phyloP scores from a whole-genome alignment of 148 eudicot genomes.

The Pharnaceum exiguum region DNA sequence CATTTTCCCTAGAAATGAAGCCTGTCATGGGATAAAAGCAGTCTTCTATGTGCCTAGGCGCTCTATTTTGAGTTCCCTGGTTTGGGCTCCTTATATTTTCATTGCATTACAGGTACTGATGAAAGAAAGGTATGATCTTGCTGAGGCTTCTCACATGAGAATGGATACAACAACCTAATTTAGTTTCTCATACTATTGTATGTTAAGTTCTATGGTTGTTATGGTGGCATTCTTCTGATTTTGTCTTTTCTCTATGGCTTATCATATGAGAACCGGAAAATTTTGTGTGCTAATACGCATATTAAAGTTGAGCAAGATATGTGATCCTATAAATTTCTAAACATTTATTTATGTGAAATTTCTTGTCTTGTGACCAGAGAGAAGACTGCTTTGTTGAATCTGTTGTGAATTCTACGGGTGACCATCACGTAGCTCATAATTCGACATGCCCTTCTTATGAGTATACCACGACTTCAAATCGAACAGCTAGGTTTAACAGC shows the following conservation, averaged over 20 bases:
- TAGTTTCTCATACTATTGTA: not conserved
- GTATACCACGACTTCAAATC: slow-evolving; percentile 4
- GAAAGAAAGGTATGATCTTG: slow-evolving; percentile 14
- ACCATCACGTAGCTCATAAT: slow-evolving; percentile 11
- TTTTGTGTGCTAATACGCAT: too few relatives aligned
- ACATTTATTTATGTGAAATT: not conserved
- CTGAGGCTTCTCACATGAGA: not conserved
- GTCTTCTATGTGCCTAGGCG: slow-evolving; percentile 9
- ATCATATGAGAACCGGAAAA: not conserved
- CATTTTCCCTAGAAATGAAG: slow-evolving; percentile 15
- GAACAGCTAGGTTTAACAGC: slow-evolving; percentile 30
- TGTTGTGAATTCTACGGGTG: slow-evolving; percentile 30
- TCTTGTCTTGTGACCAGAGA: slow-evolving; percentile 29
- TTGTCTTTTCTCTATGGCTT: not conserved
- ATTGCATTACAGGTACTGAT: not conserved
- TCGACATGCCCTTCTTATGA: slow-evolving; percentile 12
- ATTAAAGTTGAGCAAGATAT: not conserved
- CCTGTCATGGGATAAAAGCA: slow-evolving; percentile 13
- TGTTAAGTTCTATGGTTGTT: not conserved
- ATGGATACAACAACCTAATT: not conserved
- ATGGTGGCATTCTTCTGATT: not conserved
- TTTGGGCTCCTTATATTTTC: slow-evolving; percentile 13
- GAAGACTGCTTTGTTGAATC: slow-evolving; percentile 52
- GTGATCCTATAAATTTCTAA: not conserved
- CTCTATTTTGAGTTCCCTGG: slow-evolving; percentile 8